A percentile compares a stretch with the other conserved stretches of the same genome.
Evolutionary conservation across 163 green algal species (phyloP).

Genomic region (Botryococcus braunii): DNA sequence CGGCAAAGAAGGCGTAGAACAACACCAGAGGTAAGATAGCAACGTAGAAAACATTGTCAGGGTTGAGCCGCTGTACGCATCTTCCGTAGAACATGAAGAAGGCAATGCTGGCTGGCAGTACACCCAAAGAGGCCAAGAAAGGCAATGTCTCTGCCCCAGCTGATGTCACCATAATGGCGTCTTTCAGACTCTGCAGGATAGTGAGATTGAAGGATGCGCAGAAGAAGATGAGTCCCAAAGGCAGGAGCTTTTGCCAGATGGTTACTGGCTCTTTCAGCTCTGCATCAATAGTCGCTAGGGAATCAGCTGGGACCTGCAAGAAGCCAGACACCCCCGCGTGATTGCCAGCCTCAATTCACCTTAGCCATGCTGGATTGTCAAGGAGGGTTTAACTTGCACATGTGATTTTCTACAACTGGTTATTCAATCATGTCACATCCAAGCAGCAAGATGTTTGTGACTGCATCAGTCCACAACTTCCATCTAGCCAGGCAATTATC

Average conservation of each 20-base stretch:
- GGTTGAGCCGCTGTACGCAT: slow-evolving; percentile 38
- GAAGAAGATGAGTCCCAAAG: slow-evolving; percentile 73
- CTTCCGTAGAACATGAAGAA: slow-evolving; percentile 71
- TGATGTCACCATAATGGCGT: slow-evolving; percentile 60
- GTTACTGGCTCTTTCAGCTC: slow-evolving; percentile 17
- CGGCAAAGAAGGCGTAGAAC: slow-evolving; percentile 72
- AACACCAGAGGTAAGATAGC: slow-evolving; percentile 57
- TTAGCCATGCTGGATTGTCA: no score
- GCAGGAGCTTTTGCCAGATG: slow-evolving; percentile 55
- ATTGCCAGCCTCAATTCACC: no score
- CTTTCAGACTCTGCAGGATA: slow-evolving; percentile 43
- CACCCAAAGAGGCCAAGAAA: slow-evolving; percentile 63
- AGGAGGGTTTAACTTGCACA: no score
- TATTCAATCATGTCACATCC: no score
- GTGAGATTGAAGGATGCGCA: slow-evolving; percentile 75
- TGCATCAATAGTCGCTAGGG: slow-evolving; percentile 5
- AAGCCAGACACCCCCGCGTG: no score
- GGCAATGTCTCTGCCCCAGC: slow-evolving; percentile 48
- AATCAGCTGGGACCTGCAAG: slow-evolving; percentile 23
- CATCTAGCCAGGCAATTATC: no score
- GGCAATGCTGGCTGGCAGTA: slow-evolving; percentile 62
- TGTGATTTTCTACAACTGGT: no score
- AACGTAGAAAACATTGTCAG: slow-evolving; percentile 55
- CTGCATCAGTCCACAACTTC: no score
- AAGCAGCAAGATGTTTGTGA: no score